Base-by-base conservation (phyloP, 768 basidiomycete species). In the Dioszegia aurantiaca region DNA sequence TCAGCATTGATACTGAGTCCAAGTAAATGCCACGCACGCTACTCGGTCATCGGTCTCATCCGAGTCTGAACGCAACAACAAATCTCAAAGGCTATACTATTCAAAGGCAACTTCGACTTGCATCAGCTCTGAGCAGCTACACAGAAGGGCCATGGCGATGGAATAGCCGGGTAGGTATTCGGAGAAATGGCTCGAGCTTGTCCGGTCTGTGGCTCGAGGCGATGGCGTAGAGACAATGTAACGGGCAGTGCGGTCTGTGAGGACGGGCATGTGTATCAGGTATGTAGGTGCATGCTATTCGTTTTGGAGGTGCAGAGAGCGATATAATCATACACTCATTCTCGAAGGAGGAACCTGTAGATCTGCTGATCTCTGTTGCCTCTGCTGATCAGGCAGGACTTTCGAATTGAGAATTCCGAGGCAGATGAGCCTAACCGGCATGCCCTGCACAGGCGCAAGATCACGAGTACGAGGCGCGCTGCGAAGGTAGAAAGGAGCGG, bases 241-340 rank as follows among this genome's bases (percentile, higher is more conserved):
- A 87, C 85, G 33, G 92, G 92, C 0, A 80, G 87, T 41, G 82
- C 92, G 41, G 85, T 86, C 1, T 95, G 92, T 76, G 87, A 85
- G 63, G 92, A 95, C 70, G 92, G 92, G 10, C 92, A 95, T 75
- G 83, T 94, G 59, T 82, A 91, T 28, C 88, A 90, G 82, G 90
- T 90, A 72, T 63, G 78, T 66, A 33, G n/a, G n/a, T n/a, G n/a
- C n/a, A n/a, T n/a, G n/a, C n/a, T n/a, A n/a, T n/a, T n/a, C n/a
- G n/a, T n/a, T n/a, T n/a, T n/a, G n/a, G n/a, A n/a, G n/a, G n/a
- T n/a, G n/a, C n/a, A n/a, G n/a, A n/a, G n/a, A n/a, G n/a, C n/a
- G n/a, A n/a, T n/a, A n/a, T n/a, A n/a, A n/a, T n/a, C n/a, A n/a
- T n/a, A n/a, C n/a, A n/a, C n/a, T n/a, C n/a, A n/a, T n/a, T n/a